Evolutionary conservation across 2,329 filamentous ascomycete species (phyloP).

Genomic region (Pseudocercospora cruenta): DNA sequence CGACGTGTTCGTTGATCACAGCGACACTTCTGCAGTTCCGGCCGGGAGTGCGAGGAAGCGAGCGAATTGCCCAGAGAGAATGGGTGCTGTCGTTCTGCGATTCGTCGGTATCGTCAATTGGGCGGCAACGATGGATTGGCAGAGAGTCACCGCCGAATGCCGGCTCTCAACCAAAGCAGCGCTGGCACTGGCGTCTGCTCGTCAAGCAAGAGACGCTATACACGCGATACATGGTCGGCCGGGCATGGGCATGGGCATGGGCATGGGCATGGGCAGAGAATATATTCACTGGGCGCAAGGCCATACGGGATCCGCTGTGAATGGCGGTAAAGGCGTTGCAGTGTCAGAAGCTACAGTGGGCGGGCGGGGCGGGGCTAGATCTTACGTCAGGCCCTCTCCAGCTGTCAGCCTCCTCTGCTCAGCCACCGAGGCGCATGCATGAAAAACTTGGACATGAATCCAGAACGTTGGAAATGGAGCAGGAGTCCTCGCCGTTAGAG

Average conservation of each 20-base stretch:
- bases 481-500: too few species aligned
- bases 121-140: slow-evolving; percentile 9
- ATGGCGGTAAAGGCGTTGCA: slow-evolving; percentile 6
- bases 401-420: not conserved
- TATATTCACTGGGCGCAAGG: not conserved
- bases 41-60: not conserved
- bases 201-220: not conserved
- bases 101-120: slow-evolving; percentile 3
- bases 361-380: not conserved
- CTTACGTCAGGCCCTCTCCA: not conserved
- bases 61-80: slow-evolving; percentile 3
- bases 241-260: not conserved
- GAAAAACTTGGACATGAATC: too few species aligned
- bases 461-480: too few species aligned
- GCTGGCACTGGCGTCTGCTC: not conserved
- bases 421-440: not conserved
- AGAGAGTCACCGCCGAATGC: slow-evolving; percentile 4
- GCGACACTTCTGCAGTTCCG: not conserved
- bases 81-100: slow-evolving; percentile 5
- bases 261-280: not conserved
- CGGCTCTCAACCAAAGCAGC: not conserved
- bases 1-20: slow-evolving; percentile 1
- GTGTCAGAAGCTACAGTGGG: not conserved
- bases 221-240: not conserved
- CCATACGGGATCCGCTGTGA: not conserved